Conservation (phyloP, 2,329 filamentous ascomycete species). For the Macrophomina phaseolina region DNA sequence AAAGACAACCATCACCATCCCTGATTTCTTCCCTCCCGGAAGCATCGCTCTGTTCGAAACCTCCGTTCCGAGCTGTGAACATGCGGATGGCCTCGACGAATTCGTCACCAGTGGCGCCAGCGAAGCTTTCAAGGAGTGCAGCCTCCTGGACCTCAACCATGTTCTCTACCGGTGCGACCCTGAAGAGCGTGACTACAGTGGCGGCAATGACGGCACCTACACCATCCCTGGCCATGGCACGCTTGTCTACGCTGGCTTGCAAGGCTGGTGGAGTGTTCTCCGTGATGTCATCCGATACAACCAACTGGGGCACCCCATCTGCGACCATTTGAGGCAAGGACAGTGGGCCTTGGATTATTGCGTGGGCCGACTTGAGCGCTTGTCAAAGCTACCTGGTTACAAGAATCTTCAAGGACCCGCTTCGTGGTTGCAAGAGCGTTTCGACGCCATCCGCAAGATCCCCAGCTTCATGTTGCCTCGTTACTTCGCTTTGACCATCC, state of each 20-base stretch:
- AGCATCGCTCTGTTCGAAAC: slow-evolving; percentile 96
- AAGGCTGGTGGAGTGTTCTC: slow-evolving; percentile 96
- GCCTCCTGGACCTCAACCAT: slow-evolving; percentile 86
- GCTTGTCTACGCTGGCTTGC: slow-evolving; percentile 92
- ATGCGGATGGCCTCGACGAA: slow-evolving; percentile 80
- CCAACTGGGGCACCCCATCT: slow-evolving; percentile 89
- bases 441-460: slow-evolving; percentile 81
- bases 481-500: slow-evolving; percentile 89
- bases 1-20: slow-evolving; percentile 79
- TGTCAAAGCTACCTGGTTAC: slow-evolving; percentile 68
- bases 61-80: slow-evolving; percentile 87
- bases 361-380: slow-evolving; percentile 75
- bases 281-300: slow-evolving; percentile 86
- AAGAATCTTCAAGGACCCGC: slow-evolving; percentile 68
- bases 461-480: slow-evolving; percentile 89
- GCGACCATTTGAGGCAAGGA: slow-evolving; percentile 88
- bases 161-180: slow-evolving; percentile 89
- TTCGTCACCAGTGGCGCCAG: slow-evolving; percentile 84
- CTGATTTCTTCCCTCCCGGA: slow-evolving; percentile 85
- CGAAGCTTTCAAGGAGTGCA: slow-evolving; percentile 75
- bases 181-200: slow-evolving; percentile 81
- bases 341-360: slow-evolving; percentile 94
- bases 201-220: slow-evolving; percentile 85
- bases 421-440: slow-evolving; percentile 81
- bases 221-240: slow-evolving; percentile 82